A percentile compares a stretch with the other conserved stretches of the same genome.
phyloP scores from a whole-genome alignment of 2,329 filamentous ascomycete genomes.

The Apiospora pterosperma region DNA sequence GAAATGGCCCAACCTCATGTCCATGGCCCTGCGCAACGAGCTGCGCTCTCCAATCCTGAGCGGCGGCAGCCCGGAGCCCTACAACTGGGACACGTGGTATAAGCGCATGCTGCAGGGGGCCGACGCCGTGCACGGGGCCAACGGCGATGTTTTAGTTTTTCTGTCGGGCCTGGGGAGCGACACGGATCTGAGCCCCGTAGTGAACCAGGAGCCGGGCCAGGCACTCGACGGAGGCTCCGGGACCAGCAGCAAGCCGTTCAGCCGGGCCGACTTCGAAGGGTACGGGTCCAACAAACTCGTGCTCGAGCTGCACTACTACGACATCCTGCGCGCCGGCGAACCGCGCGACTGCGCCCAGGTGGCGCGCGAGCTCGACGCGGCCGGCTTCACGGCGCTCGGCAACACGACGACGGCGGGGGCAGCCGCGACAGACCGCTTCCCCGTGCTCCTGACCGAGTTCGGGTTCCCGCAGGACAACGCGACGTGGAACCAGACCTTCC shows the following conservation, averaged over 20 bases:
- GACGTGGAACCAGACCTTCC: slow-evolving; percentile 45
- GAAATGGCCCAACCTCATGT: slow-evolving; percentile 44
- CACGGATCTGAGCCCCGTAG: slow-evolving; percentile 47
- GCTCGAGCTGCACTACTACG: slow-evolving; percentile 59
- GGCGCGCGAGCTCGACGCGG: slow-evolving; percentile 39
- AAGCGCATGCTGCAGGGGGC: slow-evolving; percentile 45
- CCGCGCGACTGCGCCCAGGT: slow-evolving; percentile 41
- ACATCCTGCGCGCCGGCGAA: slow-evolving; percentile 33
- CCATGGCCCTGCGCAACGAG: slow-evolving; percentile 52
- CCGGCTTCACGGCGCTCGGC: slow-evolving; percentile 48
- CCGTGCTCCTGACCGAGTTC: slow-evolving; percentile 51
- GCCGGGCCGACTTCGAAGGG: slow-evolving; percentile 40
- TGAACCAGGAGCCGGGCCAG: slow-evolving; percentile 20
- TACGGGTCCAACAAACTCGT: slow-evolving; percentile 50
- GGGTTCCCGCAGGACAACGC: slow-evolving; percentile 46
- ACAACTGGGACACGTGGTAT: slow-evolving; percentile 57
- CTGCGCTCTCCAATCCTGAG: slow-evolving; percentile 38
- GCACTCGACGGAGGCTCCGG: slow-evolving; percentile 21
- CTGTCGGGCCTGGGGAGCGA: slow-evolving; percentile 56
- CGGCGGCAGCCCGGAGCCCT: slow-evolving; percentile 29
- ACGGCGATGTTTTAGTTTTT: slow-evolving; percentile 51
- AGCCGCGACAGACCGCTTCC: slow-evolving; percentile 34
- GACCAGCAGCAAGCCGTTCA: slow-evolving; percentile 45
- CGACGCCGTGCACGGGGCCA: slow-evolving; percentile 46
- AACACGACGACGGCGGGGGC: slow-evolving; percentile 22